A percentile compares a stretch with the other conserved stretches of the same genome.
Conservation (phyloP, 805 yeast genomes). For the Metschnikowia gruessii region DNA sequence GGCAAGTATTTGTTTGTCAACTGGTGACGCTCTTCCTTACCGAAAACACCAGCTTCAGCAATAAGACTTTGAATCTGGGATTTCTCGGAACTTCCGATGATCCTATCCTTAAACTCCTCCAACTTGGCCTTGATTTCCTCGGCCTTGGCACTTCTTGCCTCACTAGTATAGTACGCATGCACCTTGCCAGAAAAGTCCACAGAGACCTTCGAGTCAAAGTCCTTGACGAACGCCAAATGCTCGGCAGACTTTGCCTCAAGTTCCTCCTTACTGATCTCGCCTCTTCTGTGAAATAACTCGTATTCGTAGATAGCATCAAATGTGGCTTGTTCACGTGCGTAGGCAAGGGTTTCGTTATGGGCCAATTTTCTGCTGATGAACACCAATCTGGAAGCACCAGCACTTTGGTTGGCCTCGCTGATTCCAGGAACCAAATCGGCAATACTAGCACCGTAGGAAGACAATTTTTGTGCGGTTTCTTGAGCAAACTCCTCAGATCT, state of each 20-base stretch:
- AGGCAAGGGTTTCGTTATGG: slow-evolving; percentile 55
- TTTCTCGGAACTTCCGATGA: slow-evolving; percentile 37
- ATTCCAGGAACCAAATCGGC: slow-evolving; percentile 26
- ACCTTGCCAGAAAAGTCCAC: slow-evolving; percentile 47
- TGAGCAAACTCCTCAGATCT: slow-evolving; percentile 39
- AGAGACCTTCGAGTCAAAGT: slow-evolving; percentile 41
- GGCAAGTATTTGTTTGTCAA: slow-evolving; percentile 53
- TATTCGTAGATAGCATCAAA: slow-evolving; percentile 46
- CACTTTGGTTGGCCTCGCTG: slow-evolving; percentile 27
- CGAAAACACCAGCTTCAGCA: slow-evolving; percentile 39
- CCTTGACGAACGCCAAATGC: slow-evolving; percentile 38
- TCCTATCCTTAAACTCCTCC: slow-evolving; percentile 22
- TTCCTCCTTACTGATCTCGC: slow-evolving; percentile 33
- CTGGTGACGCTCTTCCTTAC: slow-evolving; percentile 31
- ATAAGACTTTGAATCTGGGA: slow-evolving; percentile 44
- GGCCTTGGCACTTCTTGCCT: slow-evolving; percentile 25
- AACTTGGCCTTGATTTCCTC: slow-evolving; percentile 23
- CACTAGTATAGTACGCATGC: slow-evolving; percentile 35
- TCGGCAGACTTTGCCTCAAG: slow-evolving; percentile 20
- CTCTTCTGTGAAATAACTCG: slow-evolving; percentile 38
- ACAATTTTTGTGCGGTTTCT: slow-evolving; percentile 30
- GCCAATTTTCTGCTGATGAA: slow-evolving; percentile 46
- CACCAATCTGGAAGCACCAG: slow-evolving; percentile 52
- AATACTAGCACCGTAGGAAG: slow-evolving; percentile 19
- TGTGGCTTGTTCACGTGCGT: slow-evolving; percentile 60